A percentile compares a stretch with the other conserved stretches of the same genome.
These are phyloP conservation scores for Truncatella angustata DNA, from an alignment of 2,329 filamentous ascomycete genomes.

Conservation along the genomic window DNA sequence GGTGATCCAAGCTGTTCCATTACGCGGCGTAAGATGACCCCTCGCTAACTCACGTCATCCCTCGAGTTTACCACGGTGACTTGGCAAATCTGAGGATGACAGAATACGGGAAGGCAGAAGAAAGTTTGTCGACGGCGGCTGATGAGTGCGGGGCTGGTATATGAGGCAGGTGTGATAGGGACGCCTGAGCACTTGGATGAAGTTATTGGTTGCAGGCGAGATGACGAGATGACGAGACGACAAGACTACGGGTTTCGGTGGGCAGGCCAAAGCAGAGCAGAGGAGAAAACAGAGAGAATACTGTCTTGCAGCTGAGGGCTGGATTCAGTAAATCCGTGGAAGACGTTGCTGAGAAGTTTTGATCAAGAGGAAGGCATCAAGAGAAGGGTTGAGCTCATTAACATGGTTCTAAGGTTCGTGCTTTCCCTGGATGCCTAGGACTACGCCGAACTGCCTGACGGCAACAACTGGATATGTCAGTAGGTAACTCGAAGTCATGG, in stretches of 20 bases:
- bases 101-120: slow-evolving; percentile 15
- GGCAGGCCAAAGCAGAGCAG: no score
- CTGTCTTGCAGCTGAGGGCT: not conserved
- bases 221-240: no score
- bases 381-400: not conserved
- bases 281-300: not conserved
- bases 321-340: no score
- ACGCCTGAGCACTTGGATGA: not conserved
- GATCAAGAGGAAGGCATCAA: slow-evolving; percentile 1
- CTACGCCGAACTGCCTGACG: not conserved
- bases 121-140: not conserved
- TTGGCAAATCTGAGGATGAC: slow-evolving; percentile 27
- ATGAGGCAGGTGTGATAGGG: slow-evolving; percentile 3
- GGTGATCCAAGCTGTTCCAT: slow-evolving; percentile 45
- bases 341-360: not conserved
- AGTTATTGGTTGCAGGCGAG: no score
- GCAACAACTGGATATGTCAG: not conserved
- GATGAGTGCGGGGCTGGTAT: slow-evolving; percentile 8
- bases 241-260: no score
- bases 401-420: not conserved
- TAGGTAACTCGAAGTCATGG: not conserved
- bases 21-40: slow-evolving; percentile 38
- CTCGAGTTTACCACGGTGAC: slow-evolving; percentile 26
- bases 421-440: slow-evolving; percentile 1
- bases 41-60: slow-evolving; percentile 35